Evolutionary conservation across 345 rosid species (phyloP).

Genomic region (Moringa oleifera): DNA sequence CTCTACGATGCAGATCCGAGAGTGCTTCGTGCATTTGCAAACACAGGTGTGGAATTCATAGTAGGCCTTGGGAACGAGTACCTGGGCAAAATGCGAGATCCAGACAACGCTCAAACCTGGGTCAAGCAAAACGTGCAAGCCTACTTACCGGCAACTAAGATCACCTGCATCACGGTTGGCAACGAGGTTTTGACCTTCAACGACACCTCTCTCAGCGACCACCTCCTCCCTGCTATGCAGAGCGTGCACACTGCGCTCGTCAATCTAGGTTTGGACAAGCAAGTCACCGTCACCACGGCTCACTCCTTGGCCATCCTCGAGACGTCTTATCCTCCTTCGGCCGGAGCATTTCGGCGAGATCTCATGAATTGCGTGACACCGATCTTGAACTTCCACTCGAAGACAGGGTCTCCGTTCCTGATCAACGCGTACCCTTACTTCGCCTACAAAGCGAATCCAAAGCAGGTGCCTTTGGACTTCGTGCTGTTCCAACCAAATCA

Average conservation of each 20-base stretch:
- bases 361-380: constrained; percentile 40
- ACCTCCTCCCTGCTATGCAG: constrained; percentile 83
- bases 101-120: constrained; percentile 56
- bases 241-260: constrained; percentile 61
- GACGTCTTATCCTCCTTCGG: constrained; percentile 82
- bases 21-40: constrained; percentile 74
- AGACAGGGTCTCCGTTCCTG: constrained; percentile 65
- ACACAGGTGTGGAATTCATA: constrained; percentile 68
- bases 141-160: constrained; percentile 73
- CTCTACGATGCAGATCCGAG: constrained; percentile 81
- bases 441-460: constrained; percentile 81
- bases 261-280: constrained; percentile 54
- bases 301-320: constrained; percentile 68
- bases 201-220: constrained; percentile 50
- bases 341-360: constrained; percentile 70
- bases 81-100: constrained; percentile 57
- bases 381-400: constrained; percentile 59
- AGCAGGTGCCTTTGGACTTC: constrained; percentile 64
- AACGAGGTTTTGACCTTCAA: constrained; percentile 78
- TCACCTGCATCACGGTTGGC: constrained; percentile 77
- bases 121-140: constrained; percentile 62
- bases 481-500: constrained; percentile 74
- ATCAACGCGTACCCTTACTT: constrained; percentile 95
- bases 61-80: constrained; percentile 75
- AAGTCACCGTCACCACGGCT: constrained; percentile 69